Evolutionary conservation across 1,284 basidiomycete genomes (phyloP), one percentile per base, ranked within the genome.

Genomic region (Sporisorium sorghi): DNA sequence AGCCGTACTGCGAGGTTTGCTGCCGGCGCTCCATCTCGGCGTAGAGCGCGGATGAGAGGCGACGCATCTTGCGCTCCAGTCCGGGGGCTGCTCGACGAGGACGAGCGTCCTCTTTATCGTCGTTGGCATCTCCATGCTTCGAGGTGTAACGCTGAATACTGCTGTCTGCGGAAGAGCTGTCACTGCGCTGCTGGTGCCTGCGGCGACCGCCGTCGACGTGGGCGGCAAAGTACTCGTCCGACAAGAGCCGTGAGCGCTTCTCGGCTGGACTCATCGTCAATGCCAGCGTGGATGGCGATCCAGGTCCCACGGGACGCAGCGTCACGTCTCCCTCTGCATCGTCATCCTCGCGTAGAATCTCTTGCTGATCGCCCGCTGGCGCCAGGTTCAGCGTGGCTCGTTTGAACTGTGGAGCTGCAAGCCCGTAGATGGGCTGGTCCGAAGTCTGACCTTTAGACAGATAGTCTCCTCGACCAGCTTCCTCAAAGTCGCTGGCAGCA

Each of bases 11-110:
- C 37, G 60, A 60, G 15, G n/a, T n/a, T n/a, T 37, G 24, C 40
- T 73, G 70, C 8, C 70, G n/a, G 30, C 70, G 51, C 39, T 73
- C 70, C 70, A 73, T 63, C 43, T 75, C 73, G 37, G 73, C 73
- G n/a, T 51, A 54, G 5, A 75, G 39, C 4, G 73, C 73, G 0
- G 60, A 63, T 5, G 70, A 73, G 6, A 73, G 64, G 3, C 70
- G 52, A 7, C 39, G 56, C 60, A 73, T 58, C 54, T 67, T 73
- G 19, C 57, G 47, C 21, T 67, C 64, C 30, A 67, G 17, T 19
- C 39, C 59, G 17, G 58, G 54, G 7, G 49, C 61, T 35, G 33
- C 39, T 39, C 11, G 39, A 17, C 33, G 32, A 24, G 21, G 19
- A 6, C 24, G 24, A 7, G 17, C 32, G 4, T 49, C 19, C 2